Evolutionary conservation across 306 rosid genomes (phyloP), one percentile per base, ranked within the genome.

Genomic region (Gastrolobium villosum): DNA sequence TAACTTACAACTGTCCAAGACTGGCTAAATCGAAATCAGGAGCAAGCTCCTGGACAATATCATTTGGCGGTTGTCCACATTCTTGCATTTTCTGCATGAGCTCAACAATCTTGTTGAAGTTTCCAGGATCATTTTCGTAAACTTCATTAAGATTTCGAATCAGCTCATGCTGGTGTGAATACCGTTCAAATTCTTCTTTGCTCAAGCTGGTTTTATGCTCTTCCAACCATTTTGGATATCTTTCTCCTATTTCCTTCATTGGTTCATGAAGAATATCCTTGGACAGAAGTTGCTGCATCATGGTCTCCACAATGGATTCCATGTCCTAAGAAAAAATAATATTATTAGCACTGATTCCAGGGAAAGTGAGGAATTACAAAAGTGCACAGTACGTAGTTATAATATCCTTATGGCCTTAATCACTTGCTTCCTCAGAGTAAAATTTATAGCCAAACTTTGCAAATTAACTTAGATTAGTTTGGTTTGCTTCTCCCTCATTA

Each of bases 61-160:
- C 99, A 49, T 80, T 90, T 15, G 98, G 99, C 8, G 98, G 98
- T 66, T 91, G 99, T 75, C 99, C 99, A 39, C 97, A 95, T 83
- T 95, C 99, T 87, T 95, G 99, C 98, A 93, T 91, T 85, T 91
- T 93, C 87, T 95, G 99, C 99, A 95, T 91, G 72, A 95, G 91
- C 86, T 95, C 98, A 64, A 93, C 87, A 78, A 95, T 87, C 87
- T 84, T 93, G 81, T 31, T 83, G 90, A 86, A 95, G 84, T 95
- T 93, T 65, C 76, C 78, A 10, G 98, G 53, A 35, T 95, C 98
- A 3, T 84, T 85, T 75, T 95, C 98, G 14, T 95, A 95, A 32
- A 91, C 97, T 68, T 77, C 85, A 73, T 89, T 95, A 9, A 95
- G 96, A 37, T 89, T 86, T 66, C 56, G 82, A 67, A 95, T 93